These are phyloP conservation scores for Candida maris DNA, from an alignment of 805 yeast species.

Conservation along the genomic window DNA sequence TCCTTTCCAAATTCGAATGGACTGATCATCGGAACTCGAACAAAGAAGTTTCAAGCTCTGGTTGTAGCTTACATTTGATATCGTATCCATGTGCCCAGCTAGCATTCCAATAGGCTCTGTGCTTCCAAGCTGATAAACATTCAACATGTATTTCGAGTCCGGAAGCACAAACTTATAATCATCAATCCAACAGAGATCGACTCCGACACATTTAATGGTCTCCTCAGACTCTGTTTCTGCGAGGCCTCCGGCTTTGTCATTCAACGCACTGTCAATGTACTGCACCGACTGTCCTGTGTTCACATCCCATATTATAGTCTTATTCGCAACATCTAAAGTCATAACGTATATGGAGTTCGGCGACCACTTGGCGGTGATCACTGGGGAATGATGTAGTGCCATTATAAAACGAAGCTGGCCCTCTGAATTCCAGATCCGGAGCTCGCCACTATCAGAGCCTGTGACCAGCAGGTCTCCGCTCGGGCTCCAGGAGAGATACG, in stretches of 20 bases:
- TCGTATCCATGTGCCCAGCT: slow-evolving; percentile 62
- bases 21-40: slow-evolving; percentile 74
- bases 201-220: slow-evolving; percentile 32
- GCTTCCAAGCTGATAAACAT: slow-evolving; percentile 51
- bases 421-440: slow-evolving; percentile 73
- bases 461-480: slow-evolving; percentile 60
- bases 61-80: slow-evolving; percentile 56
- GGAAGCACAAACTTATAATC: slow-evolving; percentile 68
- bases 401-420: slow-evolving; percentile 61
- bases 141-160: slow-evolving; percentile 49
- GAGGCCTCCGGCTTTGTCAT: neutral
- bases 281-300: slow-evolving; percentile 47
- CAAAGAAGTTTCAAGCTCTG: slow-evolving; percentile 51
- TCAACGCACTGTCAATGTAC: slow-evolving; percentile 35
- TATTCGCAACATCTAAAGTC: slow-evolving; percentile 55
- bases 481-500: slow-evolving; percentile 58
- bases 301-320: slow-evolving; percentile 64
- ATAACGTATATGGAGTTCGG: slow-evolving; percentile 48
- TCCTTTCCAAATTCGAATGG: slow-evolving; percentile 74
- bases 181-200: slow-evolving; percentile 73
- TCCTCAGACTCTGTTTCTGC: slow-evolving; percentile 5
- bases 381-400: slow-evolving; percentile 50
- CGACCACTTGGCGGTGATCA: slow-evolving; percentile 61
- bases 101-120: slow-evolving; percentile 47
- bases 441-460: slow-evolving; percentile 65